A percentile compares a stretch with the other conserved stretches of the same genome.
These are phyloP conservation scores for Dipodascus geniculatus DNA, from an alignment of 805 yeast species.

Conservation along the genomic window DNA sequence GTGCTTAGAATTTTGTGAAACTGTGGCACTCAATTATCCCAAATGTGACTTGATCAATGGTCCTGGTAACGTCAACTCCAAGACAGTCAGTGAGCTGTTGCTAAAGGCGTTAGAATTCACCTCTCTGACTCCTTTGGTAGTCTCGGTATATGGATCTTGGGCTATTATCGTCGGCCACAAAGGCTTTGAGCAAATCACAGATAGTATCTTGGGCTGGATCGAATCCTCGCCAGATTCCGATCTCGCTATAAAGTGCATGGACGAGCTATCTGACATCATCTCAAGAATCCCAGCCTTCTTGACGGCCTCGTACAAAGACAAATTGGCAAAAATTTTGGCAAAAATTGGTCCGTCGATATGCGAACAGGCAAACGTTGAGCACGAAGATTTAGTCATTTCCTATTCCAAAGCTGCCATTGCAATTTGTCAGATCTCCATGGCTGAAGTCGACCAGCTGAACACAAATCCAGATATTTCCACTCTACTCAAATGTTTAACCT, in stretches of 20 bases:
- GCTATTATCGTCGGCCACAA: neutral
- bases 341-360: neutral
- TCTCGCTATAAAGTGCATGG: neutral
- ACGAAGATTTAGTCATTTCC: neutral
- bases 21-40: neutral
- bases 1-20: neutral
- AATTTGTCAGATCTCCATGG: neutral
- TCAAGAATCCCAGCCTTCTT: neutral
- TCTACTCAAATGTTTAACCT: neutral
- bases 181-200: neutral
- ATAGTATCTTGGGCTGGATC: neutral
- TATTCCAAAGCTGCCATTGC: neutral
- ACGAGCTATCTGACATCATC: neutral
- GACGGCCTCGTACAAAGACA: neutral
- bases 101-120: neutral
- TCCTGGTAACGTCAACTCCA: neutral
- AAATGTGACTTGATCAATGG: neutral
- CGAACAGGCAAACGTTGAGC: neutral
- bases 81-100: neutral
- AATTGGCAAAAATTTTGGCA: neutral
- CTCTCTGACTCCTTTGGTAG: neutral
- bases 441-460: neutral
- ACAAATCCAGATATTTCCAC: neutral
- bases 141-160: neutral
- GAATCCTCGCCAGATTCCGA: neutral